Conservation (phyloP, 1,284 basidiomycete genomes). For the Cryptococcus jaspeensis region DNA sequence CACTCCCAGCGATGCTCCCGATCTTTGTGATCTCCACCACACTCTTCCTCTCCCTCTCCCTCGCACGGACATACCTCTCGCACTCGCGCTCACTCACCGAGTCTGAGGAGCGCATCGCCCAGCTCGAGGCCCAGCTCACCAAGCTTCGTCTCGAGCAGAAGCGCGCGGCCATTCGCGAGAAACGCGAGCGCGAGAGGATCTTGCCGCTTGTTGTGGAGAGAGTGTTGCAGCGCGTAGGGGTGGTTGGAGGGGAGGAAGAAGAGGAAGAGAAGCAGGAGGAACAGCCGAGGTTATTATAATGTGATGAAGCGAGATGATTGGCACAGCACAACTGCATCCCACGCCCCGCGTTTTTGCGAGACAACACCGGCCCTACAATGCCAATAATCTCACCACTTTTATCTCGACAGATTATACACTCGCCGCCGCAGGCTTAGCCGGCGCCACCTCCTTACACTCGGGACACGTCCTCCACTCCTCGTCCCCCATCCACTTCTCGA, state of each 20-base stretch:
- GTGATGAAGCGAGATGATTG: neutral
- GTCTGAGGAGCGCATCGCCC: conserved; percentile 34
- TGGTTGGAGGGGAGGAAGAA: conserved; percentile 24
- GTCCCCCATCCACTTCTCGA: conserved; percentile 69
- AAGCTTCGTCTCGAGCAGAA: conserved; percentile 28
- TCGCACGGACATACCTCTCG: conserved; percentile 17
- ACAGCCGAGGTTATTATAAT: conserved; percentile 14
- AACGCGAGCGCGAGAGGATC: conserved; percentile 43
- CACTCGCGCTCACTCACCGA: conserved; percentile 41
- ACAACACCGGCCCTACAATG: neutral
- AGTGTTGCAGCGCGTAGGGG: conserved; percentile 45
- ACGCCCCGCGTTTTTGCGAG: too few species aligned
- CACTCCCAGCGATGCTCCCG: conserved; percentile 47
- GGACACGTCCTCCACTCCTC: conserved; percentile 66
- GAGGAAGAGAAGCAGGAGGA: conserved; percentile 27
- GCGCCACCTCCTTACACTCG: conserved; percentile 66
- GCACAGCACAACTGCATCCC: too few species aligned
- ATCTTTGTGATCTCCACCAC: conserved; percentile 48
- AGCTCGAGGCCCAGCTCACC: conserved; percentile 43
- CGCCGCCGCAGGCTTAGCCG: conserved; percentile 26
- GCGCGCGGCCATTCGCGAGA: conserved; percentile 31
- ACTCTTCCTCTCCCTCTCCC: conserved; percentile 43
- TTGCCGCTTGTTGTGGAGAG: conserved; percentile 46
- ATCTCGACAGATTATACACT: neutral
- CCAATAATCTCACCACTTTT: neutral